Percentiles rank a stretch among this genome's conserved stretches.
These are phyloP conservation scores for Termitomyces eurrhizus DNA, from an alignment of 768 basidiomycete genomes.

Conservation along the genomic window DNA sequence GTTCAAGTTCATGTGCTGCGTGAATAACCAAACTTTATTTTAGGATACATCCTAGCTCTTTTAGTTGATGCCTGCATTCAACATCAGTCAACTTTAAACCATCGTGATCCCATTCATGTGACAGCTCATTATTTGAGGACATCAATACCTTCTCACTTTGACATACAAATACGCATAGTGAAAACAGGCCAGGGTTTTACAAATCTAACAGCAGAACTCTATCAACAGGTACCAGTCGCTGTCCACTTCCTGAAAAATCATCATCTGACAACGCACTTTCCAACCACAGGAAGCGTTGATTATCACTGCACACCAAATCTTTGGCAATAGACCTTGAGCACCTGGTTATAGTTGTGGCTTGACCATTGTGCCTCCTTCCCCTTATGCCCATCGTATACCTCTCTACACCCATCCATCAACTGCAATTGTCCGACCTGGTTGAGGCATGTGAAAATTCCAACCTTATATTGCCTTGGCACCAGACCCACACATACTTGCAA, in stretches of 20 bases:
- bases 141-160: slow-evolving; percentile 36
- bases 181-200: slow-evolving; percentile 51
- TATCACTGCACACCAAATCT: slow-evolving; percentile 53
- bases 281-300: slow-evolving; percentile 37
- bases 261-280: neutral
- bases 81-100: slow-evolving; percentile 38
- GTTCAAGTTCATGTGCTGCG: neutral
- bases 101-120: slow-evolving; percentile 56
- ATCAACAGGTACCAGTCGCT: slow-evolving; percentile 43
- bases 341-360: slow-evolving; percentile 18
- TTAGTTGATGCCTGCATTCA: slow-evolving; percentile 51
- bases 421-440: slow-evolving; percentile 21
- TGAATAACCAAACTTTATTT: neutral
- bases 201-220: slow-evolving; percentile 53
- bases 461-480: slow-evolving; percentile 30
- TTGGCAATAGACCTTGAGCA: slow-evolving; percentile 36
- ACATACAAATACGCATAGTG: slow-evolving; percentile 43
- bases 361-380: slow-evolving; percentile 45
- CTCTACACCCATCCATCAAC: slow-evolving; percentile 49
- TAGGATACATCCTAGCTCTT: slow-evolving; percentile 58
- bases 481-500: slow-evolving; percentile 37
- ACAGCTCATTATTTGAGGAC: slow-evolving; percentile 56
- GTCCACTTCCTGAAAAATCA: neutral
- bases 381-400: slow-evolving; percentile 58
- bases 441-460: slow-evolving; percentile 31